Evolutionary conservation across 495 filamentous ascomycete genomes (phyloP).

Genomic region (Rostrohypoxylon terebratum): DNA sequence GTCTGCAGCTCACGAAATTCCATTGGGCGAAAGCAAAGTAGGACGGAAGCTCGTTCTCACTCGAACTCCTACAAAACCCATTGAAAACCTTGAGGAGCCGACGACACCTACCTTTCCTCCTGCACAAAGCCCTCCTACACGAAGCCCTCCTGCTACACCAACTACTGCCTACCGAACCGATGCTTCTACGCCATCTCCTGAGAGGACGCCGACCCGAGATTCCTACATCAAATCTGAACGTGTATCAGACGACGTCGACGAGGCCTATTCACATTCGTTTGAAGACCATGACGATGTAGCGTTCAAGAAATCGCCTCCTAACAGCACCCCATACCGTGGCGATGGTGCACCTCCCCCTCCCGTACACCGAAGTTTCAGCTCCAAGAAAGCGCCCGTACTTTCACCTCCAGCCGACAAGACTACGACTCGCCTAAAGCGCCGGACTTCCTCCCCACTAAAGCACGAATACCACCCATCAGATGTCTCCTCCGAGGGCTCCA

Average conservation of each 20-base stretch:
- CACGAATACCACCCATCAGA: conserved; percentile 97
- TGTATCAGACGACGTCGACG: conserved; percentile 21
- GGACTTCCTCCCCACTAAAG: conserved; percentile 93
- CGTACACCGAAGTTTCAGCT: conserved; percentile 60
- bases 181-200: conserved; percentile 39
- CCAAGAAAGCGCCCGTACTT: conserved; percentile 57
- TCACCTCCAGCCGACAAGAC: conserved; percentile 62
- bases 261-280: conserved; percentile 17
- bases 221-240: conserved; percentile 38
- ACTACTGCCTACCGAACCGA: conserved; percentile 25
- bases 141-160: conserved; percentile 40
- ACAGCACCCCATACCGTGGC: conserved; percentile 53
- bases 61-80: conserved; percentile 36
- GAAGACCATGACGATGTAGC: conserved; percentile 53
- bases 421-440: conserved; percentile 65
- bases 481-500: conserved; percentile 59
- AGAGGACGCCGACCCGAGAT: conserved; percentile 49
- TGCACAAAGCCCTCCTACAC: conserved; percentile 32
- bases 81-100: conserved; percentile 29
- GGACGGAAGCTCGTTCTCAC: conserved; percentile 35
- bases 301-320: conserved; percentile 58
- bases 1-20: conserved; percentile 71
- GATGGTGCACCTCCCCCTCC: conserved; percentile 65
- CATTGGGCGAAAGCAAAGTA: conserved; percentile 75
- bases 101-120: conserved; percentile 46